Conservation (phyloP, 176 grass and related monocot species). For the Lolium rigidum region DNA sequence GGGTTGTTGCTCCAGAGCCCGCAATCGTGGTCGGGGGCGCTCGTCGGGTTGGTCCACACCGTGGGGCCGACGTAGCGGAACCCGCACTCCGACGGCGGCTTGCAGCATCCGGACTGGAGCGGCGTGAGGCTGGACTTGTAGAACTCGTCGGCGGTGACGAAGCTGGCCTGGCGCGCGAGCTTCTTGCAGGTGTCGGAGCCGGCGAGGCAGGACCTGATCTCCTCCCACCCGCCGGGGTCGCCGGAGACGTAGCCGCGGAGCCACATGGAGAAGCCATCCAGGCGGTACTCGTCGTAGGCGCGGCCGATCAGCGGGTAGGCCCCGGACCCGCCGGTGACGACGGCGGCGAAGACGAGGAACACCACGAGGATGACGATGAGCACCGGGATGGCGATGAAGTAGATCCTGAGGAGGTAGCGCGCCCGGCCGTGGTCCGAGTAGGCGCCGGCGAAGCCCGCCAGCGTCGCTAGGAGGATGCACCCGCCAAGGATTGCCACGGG, state of each 20-base stretch:
- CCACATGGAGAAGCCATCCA: constrained; percentile 86
- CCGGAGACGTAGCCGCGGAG: constrained; percentile 67
- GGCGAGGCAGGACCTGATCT: constrained; percentile 65
- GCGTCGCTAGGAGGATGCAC: constrained; percentile 61
- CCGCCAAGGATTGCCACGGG: constrained; percentile 67
- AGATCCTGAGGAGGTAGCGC: constrained; percentile 61
- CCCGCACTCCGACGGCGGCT: constrained; percentile 80
- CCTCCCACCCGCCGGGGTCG: constrained; percentile 54
- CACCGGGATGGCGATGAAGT: constrained; percentile 73
- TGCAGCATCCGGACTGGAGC: constrained; percentile 91
- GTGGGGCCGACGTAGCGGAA: constrained; percentile 83
- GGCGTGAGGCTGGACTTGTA: constrained; percentile 65
- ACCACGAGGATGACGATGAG: constrained; percentile 70
- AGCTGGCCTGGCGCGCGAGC: constrained; percentile 41
- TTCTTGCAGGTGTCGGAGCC: constrained; percentile 76
- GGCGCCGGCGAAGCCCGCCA: constrained; percentile 79
- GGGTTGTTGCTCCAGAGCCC: constrained; percentile 75
- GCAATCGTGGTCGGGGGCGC: constrained; percentile 62
- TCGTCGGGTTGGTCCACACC: constrained; percentile 66
- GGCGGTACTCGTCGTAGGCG: constrained; percentile 80
- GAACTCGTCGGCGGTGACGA: constrained; percentile 64
- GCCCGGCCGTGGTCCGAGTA: constrained; percentile 53
- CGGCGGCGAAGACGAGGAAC: constrained; percentile 76
- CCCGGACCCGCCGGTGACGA: constrained; percentile 63
- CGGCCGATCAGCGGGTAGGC: constrained; percentile 62